A percentile compares a stretch with the other conserved stretches of the same genome.
phyloP scores from a whole-genome alignment of 768 basidiomycete species.

The Boletus bicolor region DNA sequence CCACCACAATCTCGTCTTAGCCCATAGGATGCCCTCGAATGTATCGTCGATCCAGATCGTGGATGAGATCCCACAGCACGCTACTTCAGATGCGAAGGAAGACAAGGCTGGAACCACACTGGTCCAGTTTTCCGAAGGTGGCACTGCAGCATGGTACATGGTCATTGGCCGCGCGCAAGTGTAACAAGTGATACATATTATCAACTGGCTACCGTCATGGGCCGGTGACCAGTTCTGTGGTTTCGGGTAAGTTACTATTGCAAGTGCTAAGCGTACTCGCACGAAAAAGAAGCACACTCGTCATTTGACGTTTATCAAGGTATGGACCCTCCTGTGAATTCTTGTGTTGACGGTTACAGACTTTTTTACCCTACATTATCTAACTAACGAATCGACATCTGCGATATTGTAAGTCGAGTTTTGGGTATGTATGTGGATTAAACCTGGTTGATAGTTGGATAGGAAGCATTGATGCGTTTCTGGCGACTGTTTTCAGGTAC shows the following conservation, averaged over 20 bases:
- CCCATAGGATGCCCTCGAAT: conserved; percentile 4
- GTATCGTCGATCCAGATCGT: neutral
- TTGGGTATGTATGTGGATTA: neutral
- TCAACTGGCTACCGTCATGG: too few species aligned
- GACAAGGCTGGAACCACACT: neutral
- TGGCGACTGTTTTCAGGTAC: conserved; percentile 38
- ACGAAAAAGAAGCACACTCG: conserved; percentile 21
- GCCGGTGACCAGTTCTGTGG: too few species aligned
- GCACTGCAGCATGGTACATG: conserved; percentile 23
- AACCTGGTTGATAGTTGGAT: conserved; percentile 34
- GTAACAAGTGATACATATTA: too few species aligned
- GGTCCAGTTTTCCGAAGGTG: conserved; percentile 29
- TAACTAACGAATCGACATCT: conserved; percentile 33
- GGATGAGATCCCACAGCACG: neutral
- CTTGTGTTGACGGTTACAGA: conserved; percentile 21
- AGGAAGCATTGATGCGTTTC: conserved; percentile 45
- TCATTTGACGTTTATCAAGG: conserved; percentile 44
- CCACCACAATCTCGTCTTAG: neutral
- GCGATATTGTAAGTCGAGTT: conserved; percentile 34
- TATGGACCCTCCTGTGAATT: neutral
- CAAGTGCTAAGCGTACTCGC: neutral
- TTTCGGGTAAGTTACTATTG: neutral
- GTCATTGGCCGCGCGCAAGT: conserved; percentile 8
- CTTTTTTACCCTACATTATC: conserved; percentile 37
- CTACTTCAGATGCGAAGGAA: neutral